Conservation (phyloP, 2,329 filamentous ascomycete species). For the Rhynchosporium agropyri region DNA sequence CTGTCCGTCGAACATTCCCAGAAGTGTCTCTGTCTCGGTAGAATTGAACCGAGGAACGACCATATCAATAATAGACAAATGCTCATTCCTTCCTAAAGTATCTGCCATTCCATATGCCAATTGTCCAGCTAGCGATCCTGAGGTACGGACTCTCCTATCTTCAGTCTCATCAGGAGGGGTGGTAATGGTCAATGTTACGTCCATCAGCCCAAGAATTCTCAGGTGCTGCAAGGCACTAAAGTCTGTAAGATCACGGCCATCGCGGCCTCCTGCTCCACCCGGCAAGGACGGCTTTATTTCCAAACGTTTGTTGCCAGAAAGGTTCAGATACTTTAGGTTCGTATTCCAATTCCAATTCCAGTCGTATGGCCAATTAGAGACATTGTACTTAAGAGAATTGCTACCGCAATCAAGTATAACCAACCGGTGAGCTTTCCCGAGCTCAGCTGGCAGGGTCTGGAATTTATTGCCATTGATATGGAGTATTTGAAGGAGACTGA, state of each 20-base stretch:
- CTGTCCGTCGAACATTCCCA: slow-evolving; percentile 97
- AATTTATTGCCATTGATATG: slow-evolving; percentile 99
- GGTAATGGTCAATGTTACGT: slow-evolving; percentile 91
- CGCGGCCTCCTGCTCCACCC: slow-evolving; percentile 69
- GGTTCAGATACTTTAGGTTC: slow-evolving; percentile 90
- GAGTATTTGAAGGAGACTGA: slow-evolving; percentile 81
- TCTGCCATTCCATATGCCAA: slow-evolving; percentile 98
- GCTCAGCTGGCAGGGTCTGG: slow-evolving; percentile 91
- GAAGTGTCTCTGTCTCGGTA: slow-evolving; percentile 83
- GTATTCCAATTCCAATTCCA: slow-evolving; percentile 99
- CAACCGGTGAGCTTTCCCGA: slow-evolving; percentile 90
- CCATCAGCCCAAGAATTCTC: slow-evolving; percentile 91
- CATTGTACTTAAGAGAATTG: slow-evolving; percentile 97
- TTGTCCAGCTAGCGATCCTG: slow-evolving; percentile 87
- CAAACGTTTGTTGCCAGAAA: slow-evolving; percentile 94
- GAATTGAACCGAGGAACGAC: slow-evolving; percentile 91
- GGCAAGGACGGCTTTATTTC: slow-evolving; percentile 80
- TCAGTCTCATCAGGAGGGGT: slow-evolving; percentile 95
- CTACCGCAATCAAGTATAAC: slow-evolving; percentile 92
- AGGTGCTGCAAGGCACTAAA: slow-evolving; percentile 85
- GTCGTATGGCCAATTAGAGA: slow-evolving; percentile 97
- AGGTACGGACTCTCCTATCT: slow-evolving; percentile 93
- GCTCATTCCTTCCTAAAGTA: slow-evolving; percentile 88
- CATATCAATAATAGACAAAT: slow-evolving; percentile 93
- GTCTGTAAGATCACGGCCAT: slow-evolving; percentile 78